These are phyloP conservation scores for Colletotrichum costaricense DNA, from an alignment of 2,329 filamentous ascomycete genomes.

Conservation along the genomic window DNA sequence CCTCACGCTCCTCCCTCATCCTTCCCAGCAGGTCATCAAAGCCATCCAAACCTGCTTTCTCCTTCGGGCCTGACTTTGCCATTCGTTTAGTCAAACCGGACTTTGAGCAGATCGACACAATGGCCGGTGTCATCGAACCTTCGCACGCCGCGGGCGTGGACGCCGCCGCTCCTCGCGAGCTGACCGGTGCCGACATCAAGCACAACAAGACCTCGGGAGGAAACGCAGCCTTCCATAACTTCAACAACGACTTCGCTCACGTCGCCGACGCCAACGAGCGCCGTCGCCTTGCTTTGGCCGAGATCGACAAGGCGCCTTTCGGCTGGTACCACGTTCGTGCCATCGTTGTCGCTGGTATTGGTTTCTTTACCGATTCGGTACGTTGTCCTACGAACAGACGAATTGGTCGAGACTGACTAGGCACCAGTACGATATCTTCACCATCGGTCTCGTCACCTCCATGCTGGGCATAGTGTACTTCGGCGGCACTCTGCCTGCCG, in stretches of 20 bases:
- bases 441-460: constrained; percentile 76
- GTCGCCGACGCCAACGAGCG: constrained; percentile 81
- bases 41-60: not conserved
- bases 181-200: constrained; percentile 23
- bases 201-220: constrained; percentile 67
- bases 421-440: constrained; percentile 79
- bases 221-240: constrained; percentile 81
- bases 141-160: constrained; percentile 6
- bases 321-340: constrained; percentile 88
- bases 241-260: constrained; percentile 77
- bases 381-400: constrained; percentile 2
- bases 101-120: constrained; percentile 19
- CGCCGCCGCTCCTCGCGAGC: not conserved
- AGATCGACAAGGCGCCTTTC: constrained; percentile 85
- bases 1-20: constrained; percentile 2
- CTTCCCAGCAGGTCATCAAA: constrained; percentile 5
- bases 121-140: constrained; percentile 23
- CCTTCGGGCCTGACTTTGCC: constrained; percentile 8
- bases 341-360: constrained; percentile 82
- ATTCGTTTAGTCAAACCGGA: constrained; percentile 21
- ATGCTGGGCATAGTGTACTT: constrained; percentile 87
- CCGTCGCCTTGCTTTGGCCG: constrained; percentile 80
- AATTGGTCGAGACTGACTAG: not conserved
- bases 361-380: constrained; percentile 85
- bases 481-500: constrained; percentile 70